Percentiles rank a stretch among this genome's conserved stretches.
Evolutionary conservation across 768 basidiomycete species (phyloP).

Genomic region (Boletus reticulatus): DNA sequence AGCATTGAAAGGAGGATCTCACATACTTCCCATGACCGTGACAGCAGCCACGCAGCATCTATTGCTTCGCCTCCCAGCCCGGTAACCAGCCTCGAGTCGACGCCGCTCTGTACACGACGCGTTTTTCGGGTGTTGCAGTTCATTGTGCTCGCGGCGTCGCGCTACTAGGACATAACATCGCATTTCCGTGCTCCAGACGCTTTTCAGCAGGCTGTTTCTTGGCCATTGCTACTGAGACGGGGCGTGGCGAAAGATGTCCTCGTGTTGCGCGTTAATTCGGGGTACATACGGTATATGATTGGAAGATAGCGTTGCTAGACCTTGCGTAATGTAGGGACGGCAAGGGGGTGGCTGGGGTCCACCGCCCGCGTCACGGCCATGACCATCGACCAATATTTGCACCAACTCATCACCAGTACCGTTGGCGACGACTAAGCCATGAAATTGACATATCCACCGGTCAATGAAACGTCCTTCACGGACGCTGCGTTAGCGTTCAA

Average conservation of each 20-base stretch:
- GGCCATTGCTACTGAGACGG: constrained; percentile 2
- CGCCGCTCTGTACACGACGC: constrained; percentile 53
- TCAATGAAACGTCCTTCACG: constrained; percentile 49
- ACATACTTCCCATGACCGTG: constrained; percentile 62
- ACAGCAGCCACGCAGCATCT: constrained; percentile 82
- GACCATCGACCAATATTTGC: too few species aligned
- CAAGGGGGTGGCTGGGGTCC: constrained; percentile 10
- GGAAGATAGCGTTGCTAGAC: too few species aligned
- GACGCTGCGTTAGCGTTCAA: constrained; percentile 60
- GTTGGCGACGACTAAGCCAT: constrained; percentile 33
- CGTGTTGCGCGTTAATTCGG: constrained; percentile 1
- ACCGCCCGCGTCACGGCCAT: too few species aligned
- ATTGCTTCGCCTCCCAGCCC: constrained; percentile 74
- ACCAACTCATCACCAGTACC: too few species aligned
- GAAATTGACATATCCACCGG: constrained; percentile 68
- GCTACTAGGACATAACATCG: constrained; percentile 52
- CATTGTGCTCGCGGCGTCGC: constrained; percentile 79
- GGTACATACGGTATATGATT: not conserved
- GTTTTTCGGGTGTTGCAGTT: constrained; percentile 53
- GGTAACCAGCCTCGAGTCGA: constrained; percentile 60
- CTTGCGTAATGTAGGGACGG: too few species aligned
- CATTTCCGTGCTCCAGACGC: constrained; percentile 3
- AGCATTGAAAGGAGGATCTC: constrained; percentile 69
- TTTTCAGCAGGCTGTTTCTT: not conserved
- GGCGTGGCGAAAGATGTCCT: not conserved